phyloP scores from a whole-genome alignment of 345 rosid genomes.

The Citrus cavaleriei region DNA sequence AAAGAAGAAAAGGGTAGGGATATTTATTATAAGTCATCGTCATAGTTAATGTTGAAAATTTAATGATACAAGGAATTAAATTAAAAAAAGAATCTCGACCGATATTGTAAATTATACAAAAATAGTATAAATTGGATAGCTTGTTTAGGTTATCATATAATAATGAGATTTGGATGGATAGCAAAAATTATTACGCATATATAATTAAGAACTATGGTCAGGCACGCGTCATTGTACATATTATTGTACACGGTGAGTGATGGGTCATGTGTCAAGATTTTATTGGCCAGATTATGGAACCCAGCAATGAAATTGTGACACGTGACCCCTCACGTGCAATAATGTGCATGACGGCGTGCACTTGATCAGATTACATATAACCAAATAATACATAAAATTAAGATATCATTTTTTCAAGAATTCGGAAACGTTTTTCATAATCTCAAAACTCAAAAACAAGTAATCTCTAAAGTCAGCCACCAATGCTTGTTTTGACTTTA shows the following conservation, averaged over 20 bases:
- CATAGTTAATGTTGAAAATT: neutral
- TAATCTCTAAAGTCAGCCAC: neutral
- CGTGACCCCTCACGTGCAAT: too few relatives aligned
- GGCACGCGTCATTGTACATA: rapidly evolving
- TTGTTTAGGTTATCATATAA: too few relatives aligned
- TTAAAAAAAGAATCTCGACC: neutral
- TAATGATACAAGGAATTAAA: neutral
- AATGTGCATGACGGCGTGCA: too few relatives aligned
- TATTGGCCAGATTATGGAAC: rapidly evolving
- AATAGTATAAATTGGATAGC: neutral
- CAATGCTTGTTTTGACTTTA: neutral
- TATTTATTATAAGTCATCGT: neutral
- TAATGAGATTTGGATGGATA: neutral
- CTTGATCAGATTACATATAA: neutral
- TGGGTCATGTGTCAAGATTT: too few relatives aligned
- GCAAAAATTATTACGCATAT: neutral
- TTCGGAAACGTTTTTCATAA: neutral
- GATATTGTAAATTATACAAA: neutral
- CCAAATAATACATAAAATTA: neutral
- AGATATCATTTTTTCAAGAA: neutral
- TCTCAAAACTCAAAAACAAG: neutral
- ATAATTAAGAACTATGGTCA: too few relatives aligned
- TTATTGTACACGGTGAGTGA: too few relatives aligned
- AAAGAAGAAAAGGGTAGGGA: neutral
- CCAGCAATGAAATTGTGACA: too few relatives aligned